Evolutionary conservation across 768 basidiomycete genomes (phyloP), one percentile per base, ranked within the genome.

Genomic region (Boletus sp.): DNA sequence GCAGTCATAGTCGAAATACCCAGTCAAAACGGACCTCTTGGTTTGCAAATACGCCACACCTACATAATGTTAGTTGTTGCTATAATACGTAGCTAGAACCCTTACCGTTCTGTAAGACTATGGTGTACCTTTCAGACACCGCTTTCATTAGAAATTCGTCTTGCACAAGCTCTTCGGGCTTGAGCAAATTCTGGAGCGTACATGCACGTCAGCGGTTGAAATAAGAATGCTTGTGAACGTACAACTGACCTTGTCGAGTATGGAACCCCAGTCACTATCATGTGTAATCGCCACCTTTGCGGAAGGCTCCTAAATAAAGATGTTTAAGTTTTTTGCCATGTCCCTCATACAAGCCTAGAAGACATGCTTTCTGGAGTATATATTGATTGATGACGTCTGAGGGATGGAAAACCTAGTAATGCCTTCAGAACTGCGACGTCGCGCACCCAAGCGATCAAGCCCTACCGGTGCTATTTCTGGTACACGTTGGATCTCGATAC

Each of bases 231-330:
- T 37, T 8, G 28, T 9, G 10, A 33, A 36, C 17, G 3, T 14
- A n/a, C 11, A 40, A 58, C 60, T 11, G 18, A 59, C 66, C 51
- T 52, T 55, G 15, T 58, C 61, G 1, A 67, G 64, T 15, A 68
- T 28, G 2, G 48, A 57, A 12, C 58, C 55, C 68, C 68, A 70
- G 36, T 47, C 60, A 20, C 35, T 55, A 30, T 68, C 67, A n/a
- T 67, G 64, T 4, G 65, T 68, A 14, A 68, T 62, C 3, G 65
- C 67, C 35, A 67, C 62, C 28, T 55, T 60, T 10, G 67, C 67
- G 15, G 60, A 58, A 15, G 67, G 62, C 44, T 58, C 59, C 67
- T 68, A 32, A 24, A 18, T 6, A 47, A 30, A 48, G 24, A 17
- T 4, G n/a, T 46, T 18, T 18, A 24, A 36, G 0, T 11, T 10